Evolutionary conservation across 306 rosid genomes (phyloP), one percentile per base, ranked within the genome.

Genomic region (Acacia crassicarpa): DNA sequence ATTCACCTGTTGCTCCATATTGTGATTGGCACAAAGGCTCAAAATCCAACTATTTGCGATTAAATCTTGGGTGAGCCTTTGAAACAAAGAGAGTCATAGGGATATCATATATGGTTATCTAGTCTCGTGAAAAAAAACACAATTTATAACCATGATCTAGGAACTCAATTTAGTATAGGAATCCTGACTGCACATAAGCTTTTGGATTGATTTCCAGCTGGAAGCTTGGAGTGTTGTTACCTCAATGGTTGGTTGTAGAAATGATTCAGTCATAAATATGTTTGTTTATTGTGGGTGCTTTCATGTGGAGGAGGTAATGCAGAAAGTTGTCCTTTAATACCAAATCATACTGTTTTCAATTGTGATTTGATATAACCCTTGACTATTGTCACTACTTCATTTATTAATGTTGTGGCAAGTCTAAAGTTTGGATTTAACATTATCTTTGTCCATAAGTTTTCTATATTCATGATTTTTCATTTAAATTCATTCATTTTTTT

Each of bases 301-400:
- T 80, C 40, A 19, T 32, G 43, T 49, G 33, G 40, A 38, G 67
- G 45, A 74, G 35, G 44, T 45, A 65, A 49, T 23, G 35, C 13
- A 13, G 72, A 73, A 67, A 67, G 15, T 82, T 56, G 77, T 23
- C 46, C 11, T 68, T 17, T 19, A 27, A 41, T n/a, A 43, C 77
- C 72, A 68, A 68, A 15, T 44, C 77, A 54, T 68, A 6, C 76
- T 25, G 9, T 33, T 45, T 73, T 76, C 32, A 13, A 61, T 45
- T 81, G 54, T 72, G 73, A 61, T 80, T 48, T 74, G 74, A 22
- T 63, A 40, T 43, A 35, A 59, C 45, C 41, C 38, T 78, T 59
- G 71, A 20, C 76, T 20, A 22, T 44, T 11, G 33, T 43, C 15
- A 8, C 66, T 20, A 6, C 78, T 77, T 44, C 25, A 68, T 76